Percentiles rank a stretch among this genome's conserved stretches.
phyloP scores from a whole-genome alignment of 495 filamentous ascomycete species.

The Amphirosellinia nigrospora region DNA sequence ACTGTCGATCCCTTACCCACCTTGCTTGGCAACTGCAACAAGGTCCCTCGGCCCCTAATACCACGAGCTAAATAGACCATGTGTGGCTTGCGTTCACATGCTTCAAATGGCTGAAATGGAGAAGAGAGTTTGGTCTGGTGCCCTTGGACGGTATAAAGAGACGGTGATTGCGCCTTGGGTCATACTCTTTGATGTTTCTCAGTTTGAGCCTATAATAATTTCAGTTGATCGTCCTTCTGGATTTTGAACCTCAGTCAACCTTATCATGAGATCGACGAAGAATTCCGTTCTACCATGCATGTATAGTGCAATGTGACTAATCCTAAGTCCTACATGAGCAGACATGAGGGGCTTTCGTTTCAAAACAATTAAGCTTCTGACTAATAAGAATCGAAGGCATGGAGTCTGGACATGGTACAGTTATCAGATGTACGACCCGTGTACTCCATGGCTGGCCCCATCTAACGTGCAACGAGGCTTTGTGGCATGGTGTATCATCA shows the following conservation, averaged over 20 bases:
- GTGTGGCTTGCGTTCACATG: not conserved
- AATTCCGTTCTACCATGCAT: not conserved
- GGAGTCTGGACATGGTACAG: no score
- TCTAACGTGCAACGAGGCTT: not conserved
- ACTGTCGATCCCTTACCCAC: not conserved
- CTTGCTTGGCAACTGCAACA: not conserved
- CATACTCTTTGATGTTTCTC: not conserved
- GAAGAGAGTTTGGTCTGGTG: not conserved
- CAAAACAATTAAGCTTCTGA: slow-evolving; percentile 1
- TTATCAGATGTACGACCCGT: not conserved
- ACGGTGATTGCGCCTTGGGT: not conserved
- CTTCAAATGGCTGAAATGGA: not conserved
- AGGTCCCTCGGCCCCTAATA: no score
- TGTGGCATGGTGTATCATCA: not conserved
- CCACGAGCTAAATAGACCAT: not conserved
- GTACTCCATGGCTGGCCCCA: not conserved
- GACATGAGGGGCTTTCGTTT: not conserved
- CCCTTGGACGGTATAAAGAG: not conserved
- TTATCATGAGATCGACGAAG: slow-evolving; percentile 2
- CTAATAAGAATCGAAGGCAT: not conserved
- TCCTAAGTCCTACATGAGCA: not conserved
- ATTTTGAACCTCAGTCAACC: not conserved
- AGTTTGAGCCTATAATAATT: not conserved
- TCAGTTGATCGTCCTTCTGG: not conserved
- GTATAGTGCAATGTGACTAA: not conserved